Conservation (phyloP, 2,329 filamentous ascomycete species). For the Penicillium sp. region DNA sequence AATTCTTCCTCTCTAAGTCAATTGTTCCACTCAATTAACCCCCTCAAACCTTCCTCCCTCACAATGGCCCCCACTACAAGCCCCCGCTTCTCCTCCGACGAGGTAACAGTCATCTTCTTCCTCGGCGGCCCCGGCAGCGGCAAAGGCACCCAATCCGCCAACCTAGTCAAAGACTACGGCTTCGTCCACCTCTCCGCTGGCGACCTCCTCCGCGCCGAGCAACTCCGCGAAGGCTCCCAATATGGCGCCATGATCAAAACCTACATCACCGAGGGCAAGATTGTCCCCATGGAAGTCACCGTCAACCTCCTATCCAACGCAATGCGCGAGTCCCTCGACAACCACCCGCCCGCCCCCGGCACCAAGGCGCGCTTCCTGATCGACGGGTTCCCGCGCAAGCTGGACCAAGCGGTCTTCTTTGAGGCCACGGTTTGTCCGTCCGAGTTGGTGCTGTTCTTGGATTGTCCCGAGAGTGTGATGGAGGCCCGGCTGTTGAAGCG, state of each 20-base stretch:
- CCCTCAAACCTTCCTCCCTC: neutral
- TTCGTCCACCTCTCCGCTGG: conserved; percentile 94
- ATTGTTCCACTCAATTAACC: neutral
- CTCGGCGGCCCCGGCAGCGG: conserved; percentile 94
- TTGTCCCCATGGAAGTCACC: conserved; percentile 99
- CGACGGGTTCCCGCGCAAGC: conserved; percentile 89
- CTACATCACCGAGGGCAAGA: conserved; percentile 91
- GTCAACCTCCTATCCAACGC: conserved; percentile 91
- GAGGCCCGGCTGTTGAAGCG: conserved; percentile 78
- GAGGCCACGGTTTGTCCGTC: conserved; percentile 85
- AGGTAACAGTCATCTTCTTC: conserved; percentile 93
- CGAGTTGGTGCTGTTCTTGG: conserved; percentile 87
- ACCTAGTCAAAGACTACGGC: conserved; percentile 81
- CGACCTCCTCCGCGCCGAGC: conserved; percentile 90
- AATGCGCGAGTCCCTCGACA: conserved; percentile 70
- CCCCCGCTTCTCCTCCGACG: conserved; percentile 73
- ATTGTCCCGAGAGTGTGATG: conserved; percentile 90
- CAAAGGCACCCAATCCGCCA: conserved; percentile 93
- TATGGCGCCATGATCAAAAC: conserved; percentile 91
- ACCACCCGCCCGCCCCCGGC: conserved; percentile 36
- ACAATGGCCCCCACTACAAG: conserved; percentile 44
- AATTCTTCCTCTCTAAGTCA: neutral
- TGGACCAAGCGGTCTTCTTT: conserved; percentile 95
- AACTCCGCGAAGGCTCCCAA: conserved; percentile 79
- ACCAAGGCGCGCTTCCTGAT: conserved; percentile 71